Evolutionary conservation across 2,329 filamentous ascomycete genomes (phyloP).

Genomic region (Colletotrichum tamarilloi): DNA sequence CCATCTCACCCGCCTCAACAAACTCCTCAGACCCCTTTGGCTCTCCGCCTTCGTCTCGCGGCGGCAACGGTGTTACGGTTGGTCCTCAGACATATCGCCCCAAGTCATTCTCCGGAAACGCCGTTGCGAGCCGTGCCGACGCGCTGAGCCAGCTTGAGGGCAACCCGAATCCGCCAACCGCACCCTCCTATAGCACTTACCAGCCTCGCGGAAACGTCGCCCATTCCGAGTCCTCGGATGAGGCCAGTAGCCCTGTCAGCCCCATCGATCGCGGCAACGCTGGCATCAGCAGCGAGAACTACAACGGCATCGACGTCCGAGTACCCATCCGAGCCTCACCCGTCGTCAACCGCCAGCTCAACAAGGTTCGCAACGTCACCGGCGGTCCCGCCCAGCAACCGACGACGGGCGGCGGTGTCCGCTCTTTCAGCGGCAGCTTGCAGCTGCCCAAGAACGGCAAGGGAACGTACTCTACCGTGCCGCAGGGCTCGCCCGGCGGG

Average conservation of each 20-base stretch:
- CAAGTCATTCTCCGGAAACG: conserved; percentile 19
- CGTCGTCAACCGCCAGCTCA: conserved; percentile 29
- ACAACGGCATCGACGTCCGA: conserved; percentile 20
- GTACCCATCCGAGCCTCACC: conserved; percentile 16
- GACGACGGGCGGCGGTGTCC: conserved; percentile 14
- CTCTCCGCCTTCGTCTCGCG: conserved; percentile 25
- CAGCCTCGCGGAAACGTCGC: conserved; percentile 8
- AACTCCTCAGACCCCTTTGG: conserved; percentile 16
- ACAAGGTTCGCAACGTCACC: conserved; percentile 22
- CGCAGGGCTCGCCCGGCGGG: conserved; percentile 15
- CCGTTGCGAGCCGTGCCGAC: conserved; percentile 15
- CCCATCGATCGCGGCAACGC: conserved; percentile 7
- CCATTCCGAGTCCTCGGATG: not conserved
- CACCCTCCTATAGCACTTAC: conserved; percentile 9
- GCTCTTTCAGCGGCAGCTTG: conserved; percentile 8
- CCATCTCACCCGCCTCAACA: conserved; percentile 25
- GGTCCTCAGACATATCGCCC: conserved; percentile 31
- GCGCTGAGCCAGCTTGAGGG: conserved; percentile 31
- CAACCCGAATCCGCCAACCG: not conserved
- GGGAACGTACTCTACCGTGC: conserved; percentile 3
- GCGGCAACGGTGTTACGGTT: not conserved
- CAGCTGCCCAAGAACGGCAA: not conserved
- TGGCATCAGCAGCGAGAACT: not conserved
- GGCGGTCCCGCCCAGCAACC: not conserved
- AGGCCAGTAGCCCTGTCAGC: not conserved